Conservation (phyloP, 768 basidiomycete genomes). For the Macrocybe gigantea region DNA sequence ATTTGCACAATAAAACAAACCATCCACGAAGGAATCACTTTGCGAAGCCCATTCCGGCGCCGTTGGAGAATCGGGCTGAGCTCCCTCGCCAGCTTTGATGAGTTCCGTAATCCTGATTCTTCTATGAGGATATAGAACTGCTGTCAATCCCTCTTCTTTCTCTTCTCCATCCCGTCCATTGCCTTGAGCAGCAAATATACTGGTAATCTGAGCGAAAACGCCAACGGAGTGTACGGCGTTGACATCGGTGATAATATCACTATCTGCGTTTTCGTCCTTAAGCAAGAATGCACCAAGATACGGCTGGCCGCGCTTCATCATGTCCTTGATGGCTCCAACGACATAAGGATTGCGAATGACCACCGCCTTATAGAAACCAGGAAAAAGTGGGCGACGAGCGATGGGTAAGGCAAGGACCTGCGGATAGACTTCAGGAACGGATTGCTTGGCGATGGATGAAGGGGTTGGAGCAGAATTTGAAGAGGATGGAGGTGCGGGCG, state of each 20-base stretch:
- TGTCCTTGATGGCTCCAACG: constrained; percentile 90
- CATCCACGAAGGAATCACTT: constrained; percentile 11
- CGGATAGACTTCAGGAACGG: constrained; percentile 87
- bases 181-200: constrained; percentile 66
- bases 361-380: constrained; percentile 97
- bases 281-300: constrained; percentile 96
- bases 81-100: constrained; percentile 56
- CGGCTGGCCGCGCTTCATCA: constrained; percentile 94
- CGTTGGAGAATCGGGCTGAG: constrained; percentile 37
- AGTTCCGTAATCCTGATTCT: constrained; percentile 86
- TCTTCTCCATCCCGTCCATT: constrained; percentile 45
- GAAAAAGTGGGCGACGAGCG: constrained; percentile 91
- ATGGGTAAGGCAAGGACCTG: constrained; percentile 95
- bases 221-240: constrained; percentile 89
- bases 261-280: constrained; percentile 90
- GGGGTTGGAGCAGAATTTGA: constrained; percentile 23
- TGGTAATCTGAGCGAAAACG: constrained; percentile 96
- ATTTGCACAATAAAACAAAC: constrained; percentile 4
- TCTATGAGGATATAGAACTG: constrained; percentile 90
- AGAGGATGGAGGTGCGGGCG: constrained; percentile 7
- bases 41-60: constrained; percentile 43
- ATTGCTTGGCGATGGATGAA: constrained; percentile 70
- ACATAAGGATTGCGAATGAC: constrained; percentile 89
- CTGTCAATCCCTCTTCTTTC: constrained; percentile 88
- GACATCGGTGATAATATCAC: constrained; percentile 85